phyloP scores from a whole-genome alignment of 441 rosid species.

The Biscutella laevigata region DNA sequence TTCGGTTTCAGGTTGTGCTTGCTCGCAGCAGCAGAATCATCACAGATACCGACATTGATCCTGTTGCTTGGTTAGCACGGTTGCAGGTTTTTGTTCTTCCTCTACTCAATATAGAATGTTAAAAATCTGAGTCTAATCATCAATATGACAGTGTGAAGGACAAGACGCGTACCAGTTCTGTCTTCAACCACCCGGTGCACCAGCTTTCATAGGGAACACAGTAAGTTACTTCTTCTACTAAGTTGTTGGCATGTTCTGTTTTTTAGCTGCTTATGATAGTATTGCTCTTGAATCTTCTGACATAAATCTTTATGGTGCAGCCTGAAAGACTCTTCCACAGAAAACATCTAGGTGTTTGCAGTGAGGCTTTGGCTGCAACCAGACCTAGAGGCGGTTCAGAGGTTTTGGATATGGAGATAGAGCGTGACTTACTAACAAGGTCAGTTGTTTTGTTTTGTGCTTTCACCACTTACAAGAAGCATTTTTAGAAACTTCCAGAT shows the following conservation, averaged over 20 bases:
- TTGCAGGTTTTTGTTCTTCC: constrained; percentile 44
- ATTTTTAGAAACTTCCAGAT: not conserved
- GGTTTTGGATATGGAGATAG: constrained; percentile 59
- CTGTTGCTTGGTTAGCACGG: constrained; percentile 68
- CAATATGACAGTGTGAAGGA: constrained; percentile 50
- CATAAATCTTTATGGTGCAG: constrained; percentile 45
- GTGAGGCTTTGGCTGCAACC: constrained; percentile 91
- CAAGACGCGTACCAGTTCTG: constrained; percentile 79
- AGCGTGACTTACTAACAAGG: constrained; percentile 79
- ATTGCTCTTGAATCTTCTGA: constrained; percentile 15
- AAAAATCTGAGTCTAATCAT: not conserved
- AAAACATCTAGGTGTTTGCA: constrained; percentile 51
- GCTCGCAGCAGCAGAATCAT: constrained; percentile 73
- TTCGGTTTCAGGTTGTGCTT: constrained; percentile 54
- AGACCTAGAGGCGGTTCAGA: constrained; percentile 68
- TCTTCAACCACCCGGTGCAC: constrained; percentile 82
- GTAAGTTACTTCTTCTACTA: constrained; percentile 26
- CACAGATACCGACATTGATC: constrained; percentile 60
- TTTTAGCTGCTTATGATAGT: not conserved
- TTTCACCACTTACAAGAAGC: not conserved
- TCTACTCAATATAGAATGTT: not conserved
- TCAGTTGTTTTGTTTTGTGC: not conserved
- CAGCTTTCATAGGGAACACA: constrained; percentile 91
- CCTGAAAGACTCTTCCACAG: constrained; percentile 94
- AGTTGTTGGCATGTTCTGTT: not conserved